phyloP scores from a whole-genome alignment of 495 filamentous ascomycete genomes.

The Corynascus novoguineensis region DNA sequence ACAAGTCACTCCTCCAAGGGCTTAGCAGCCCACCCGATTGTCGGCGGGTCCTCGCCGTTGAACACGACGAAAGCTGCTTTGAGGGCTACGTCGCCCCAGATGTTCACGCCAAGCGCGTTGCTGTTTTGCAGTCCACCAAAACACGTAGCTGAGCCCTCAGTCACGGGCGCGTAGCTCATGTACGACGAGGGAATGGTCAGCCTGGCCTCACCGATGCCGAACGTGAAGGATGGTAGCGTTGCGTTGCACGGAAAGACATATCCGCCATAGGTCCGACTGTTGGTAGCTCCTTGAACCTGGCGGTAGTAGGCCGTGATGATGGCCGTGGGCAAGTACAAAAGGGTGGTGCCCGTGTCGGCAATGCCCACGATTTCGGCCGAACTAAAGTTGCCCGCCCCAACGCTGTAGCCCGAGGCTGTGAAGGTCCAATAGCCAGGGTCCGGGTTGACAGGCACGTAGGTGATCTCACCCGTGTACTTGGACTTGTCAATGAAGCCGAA shows the following conservation, averaged over 20 bases:
- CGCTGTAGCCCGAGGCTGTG: constrained; percentile 54
- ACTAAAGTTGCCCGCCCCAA: constrained; percentile 44
- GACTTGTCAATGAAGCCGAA: constrained; percentile 66
- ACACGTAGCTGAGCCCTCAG: constrained; percentile 38
- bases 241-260: constrained; percentile 65
- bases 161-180: constrained; percentile 52
- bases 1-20: constrained; percentile 2
- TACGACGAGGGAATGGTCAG: constrained; percentile 51
- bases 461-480: constrained; percentile 60
- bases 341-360: constrained; percentile 71
- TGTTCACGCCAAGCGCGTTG: constrained; percentile 57
- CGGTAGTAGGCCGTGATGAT: constrained; percentile 63
- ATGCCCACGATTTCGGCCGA: constrained; percentile 46
- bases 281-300: constrained; percentile 48
- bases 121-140: constrained; percentile 63
- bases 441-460: constrained; percentile 55
- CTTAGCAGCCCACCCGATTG: constrained; percentile 57
- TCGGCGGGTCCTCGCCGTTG: constrained; percentile 39
- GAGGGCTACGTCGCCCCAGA: constrained; percentile 76
- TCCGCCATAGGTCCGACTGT: constrained; percentile 52
- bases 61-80: constrained; percentile 78
- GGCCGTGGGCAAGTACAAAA: constrained; percentile 54
- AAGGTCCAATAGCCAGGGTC: constrained; percentile 70
- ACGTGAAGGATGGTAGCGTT: constrained; percentile 57
- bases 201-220: constrained; percentile 48